Base-by-base conservation (phyloP, 2,329 filamentous ascomycete genomes). In the Ascochyta pisi region DNA sequence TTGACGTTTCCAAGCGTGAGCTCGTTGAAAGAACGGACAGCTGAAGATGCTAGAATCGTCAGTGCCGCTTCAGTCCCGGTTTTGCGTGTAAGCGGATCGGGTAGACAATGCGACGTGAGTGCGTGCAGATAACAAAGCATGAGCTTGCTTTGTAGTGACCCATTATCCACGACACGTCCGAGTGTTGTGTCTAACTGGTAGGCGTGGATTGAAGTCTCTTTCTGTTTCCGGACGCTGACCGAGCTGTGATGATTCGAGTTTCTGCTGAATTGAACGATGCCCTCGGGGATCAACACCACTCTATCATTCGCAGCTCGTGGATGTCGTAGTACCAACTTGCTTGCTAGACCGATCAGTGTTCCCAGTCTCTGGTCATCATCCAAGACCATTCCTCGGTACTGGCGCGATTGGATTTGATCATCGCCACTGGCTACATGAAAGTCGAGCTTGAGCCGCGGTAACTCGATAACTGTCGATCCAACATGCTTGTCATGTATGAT, bases 11-110 rank as follows among this genome's bases (percentile, higher is more conserved):
- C 47, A 3, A 40, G 3, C 0, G 33, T 49, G 0, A 87, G 69
- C 0, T 61, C 42, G 3, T 74, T 67, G 42, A 82, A 81, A 0
- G 84, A 87, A 16, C 71, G 65, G 0, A 85, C 68, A 0, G 82
- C 76, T 0, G 82, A 82, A 0, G 81, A 83, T 0, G 54, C 39
- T 0, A 88, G 65, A 1, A 84, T 82, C 0, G 64, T 59, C 0
- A 87, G 61, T 0, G 84, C 82, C 41, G 82, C 68, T 58, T 88
- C 84, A 0, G 83, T 85, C 0, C 86, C 85, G 0, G 83, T 87
- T 5, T 70, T 68, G 0, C 63, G 42, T 0, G 80, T 83, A 0
- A 86, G 71, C 0, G 69, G 71, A 60, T 87, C 84, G 0, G 81
- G 79, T 0, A 85, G 68, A 24, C 77, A 83, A 44, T 79, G 77